Base-by-base conservation (phyloP, 2,329 filamentous ascomycete species). In the Aspergillus sp. region DNA sequence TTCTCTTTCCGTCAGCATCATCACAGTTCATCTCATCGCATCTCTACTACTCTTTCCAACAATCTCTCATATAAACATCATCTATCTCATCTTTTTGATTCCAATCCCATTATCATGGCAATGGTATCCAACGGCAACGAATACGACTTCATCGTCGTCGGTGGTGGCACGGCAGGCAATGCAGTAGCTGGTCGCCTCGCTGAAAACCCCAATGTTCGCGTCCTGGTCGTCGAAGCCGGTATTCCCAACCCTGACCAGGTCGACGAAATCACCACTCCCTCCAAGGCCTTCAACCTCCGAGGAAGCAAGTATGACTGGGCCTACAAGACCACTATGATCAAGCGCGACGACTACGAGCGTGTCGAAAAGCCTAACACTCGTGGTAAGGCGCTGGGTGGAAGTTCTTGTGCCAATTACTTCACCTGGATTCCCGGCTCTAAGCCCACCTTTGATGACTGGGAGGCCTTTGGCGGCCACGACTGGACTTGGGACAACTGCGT, bases 331-430 rank as follows among this genome's bases (percentile, higher is more conserved):
- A 87, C 84, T 30, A 81, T 88, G 74, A 81, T 88, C 69, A 80
- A 86, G 52, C 69, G 70, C n/a, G 67, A 70, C 10, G 70, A 88
- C 66, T 88, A 87, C 68, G 82, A 82, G 54, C 83, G 86, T 10
- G 76, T 87, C 39, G 85, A 88, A 69, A 87, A 87, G 76, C 85
- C 85, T 49, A 87, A 88, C 69, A 87, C 85, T 9, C 80, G 85
- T 43, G 83, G 86, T 9, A 86, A 85, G 72, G 79, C 79, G 2
- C 82, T 88, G 0, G 86, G 86, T 38, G 86, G 86, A 15, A 85
- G 82, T 61, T 83, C 80, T 0, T 83, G 78, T 41, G 70, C 86
- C 52, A 89, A 89, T 74, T 89, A 88, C 70, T 87, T 84, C 72
- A 87, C 85, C 13, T 89, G 86, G 86, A 78, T 87, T 5, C 84